phyloP scores from a whole-genome alignment of 2,329 filamentous ascomycete genomes.

The Arthrinium phaeospermum region DNA sequence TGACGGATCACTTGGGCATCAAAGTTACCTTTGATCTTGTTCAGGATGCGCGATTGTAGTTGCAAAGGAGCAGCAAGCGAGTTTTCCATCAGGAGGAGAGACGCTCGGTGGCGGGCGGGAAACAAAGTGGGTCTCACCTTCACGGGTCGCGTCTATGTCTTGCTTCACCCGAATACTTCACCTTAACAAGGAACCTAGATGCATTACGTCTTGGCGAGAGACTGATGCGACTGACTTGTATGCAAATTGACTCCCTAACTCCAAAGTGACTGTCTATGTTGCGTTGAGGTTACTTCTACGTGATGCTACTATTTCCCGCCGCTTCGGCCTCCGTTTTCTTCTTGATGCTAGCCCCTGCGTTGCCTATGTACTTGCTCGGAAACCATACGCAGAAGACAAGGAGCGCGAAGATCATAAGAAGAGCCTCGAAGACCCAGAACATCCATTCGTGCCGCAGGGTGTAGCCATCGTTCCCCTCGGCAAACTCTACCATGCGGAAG shows the following conservation, averaged over 20 bases:
- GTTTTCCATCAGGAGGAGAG: too few relatives aligned
- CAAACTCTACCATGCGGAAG: conserved; percentile 1
- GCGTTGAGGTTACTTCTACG: neutral
- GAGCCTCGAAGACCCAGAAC: conserved; percentile 8
- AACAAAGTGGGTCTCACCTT: too few relatives aligned
- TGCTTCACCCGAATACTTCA: too few relatives aligned
- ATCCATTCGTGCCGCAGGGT: neutral
- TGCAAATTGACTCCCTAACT: neutral
- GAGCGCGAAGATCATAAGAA: neutral
- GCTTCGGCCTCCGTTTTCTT: neutral
- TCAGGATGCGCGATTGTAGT: neutral
- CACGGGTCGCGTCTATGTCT: too few relatives aligned
- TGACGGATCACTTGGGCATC: conserved; percentile 56
- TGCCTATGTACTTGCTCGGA: neutral
- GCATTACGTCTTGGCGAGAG: too few relatives aligned
- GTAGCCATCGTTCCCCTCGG: neutral
- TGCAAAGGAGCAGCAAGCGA: too few relatives aligned
- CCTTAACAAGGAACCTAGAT: too few relatives aligned
- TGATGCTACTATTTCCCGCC: neutral
- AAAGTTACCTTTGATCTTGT: conserved; percentile 36
- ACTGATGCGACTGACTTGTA: too few relatives aligned
- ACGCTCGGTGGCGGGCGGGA: too few relatives aligned
- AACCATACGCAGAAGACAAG: neutral
- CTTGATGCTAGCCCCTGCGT: neutral
- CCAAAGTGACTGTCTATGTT: neutral